Evolutionary conservation across 225 moss, liverwort and hornwort species (phyloP), one percentile per base, ranked within the genome.

Genomic region (Sphagnum tenellum): DNA sequence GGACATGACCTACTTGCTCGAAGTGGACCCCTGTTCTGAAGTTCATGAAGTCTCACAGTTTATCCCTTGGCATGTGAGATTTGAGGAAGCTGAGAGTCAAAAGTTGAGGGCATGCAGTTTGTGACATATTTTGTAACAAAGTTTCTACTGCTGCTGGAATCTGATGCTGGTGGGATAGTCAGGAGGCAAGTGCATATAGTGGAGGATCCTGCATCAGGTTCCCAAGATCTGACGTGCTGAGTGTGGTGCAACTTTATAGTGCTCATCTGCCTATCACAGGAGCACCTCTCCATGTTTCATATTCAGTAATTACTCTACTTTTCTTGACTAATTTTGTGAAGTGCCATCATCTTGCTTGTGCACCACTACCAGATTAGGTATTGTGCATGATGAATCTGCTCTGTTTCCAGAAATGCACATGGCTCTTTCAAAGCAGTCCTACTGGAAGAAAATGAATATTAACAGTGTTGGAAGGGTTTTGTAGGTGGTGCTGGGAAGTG

Each of bases 171-270:
- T 75, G 52, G 75, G 61, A 61, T 82, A 92, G 89, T 64, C 75
- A 88, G 58, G 80, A 86, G 52, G 64, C 63, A 63, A 55, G 59
- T 48, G 81, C 77, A 12, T 96, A 83, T 49, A 83, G 79, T 57
- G 95, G 95, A 75, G 92, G 88, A 3, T 88, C 86, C 46, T 89
- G 89, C 59, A 60, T 96, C 47, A 72, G 67, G 58, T 68, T 75
- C 13, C 48, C 49, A 48, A 82, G 86, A 59, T 64, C 49, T 14
- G 79, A 75, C 44, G 70, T 76, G 47, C 12, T 75, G 49, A 63
- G 54, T 12, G 5, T 79, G 12, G 63, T 82, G 46, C 76, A 72
- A 55, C 82, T 86, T 46, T 86, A 82, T 68, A 67, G 67, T 47
- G 75, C 86, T 10, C 70, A 72, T 48, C 46, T 72, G 44, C 12